These are phyloP conservation scores for Fraxinus latifolia DNA, from an alignment of 305 asterid genomes.

Conservation along the genomic window DNA sequence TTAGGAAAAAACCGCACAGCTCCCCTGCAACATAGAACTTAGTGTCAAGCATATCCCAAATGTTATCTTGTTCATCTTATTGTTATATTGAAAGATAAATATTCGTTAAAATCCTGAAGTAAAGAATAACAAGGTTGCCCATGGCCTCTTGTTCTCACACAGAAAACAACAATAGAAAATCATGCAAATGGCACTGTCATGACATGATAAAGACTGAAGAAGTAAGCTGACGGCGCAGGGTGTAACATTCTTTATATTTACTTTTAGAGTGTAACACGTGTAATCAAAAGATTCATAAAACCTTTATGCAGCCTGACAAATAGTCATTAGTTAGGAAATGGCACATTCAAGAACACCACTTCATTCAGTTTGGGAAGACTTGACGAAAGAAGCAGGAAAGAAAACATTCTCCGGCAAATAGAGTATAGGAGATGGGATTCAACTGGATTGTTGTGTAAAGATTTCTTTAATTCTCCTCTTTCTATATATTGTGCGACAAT, in stretches of 20 bases:
- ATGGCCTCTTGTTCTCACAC: neutral
- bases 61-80: neutral
- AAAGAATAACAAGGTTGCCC: neutral
- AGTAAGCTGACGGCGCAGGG: neutral
- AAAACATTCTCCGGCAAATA: neutral
- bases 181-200: neutral
- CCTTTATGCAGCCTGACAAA: neutral
- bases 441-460: neutral
- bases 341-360: neutral
- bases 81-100: conserved; percentile 6
- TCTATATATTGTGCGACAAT: neutral
- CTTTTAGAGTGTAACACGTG: neutral
- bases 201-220: neutral
- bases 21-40: conserved; percentile 61
- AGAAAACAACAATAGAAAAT: neutral
- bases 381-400: neutral
- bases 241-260: neutral
- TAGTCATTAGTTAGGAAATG: neutral
- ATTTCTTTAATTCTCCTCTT: neutral
- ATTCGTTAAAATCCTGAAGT: neutral
- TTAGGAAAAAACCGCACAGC: conserved; percentile 86
- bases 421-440: neutral
- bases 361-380: neutral
- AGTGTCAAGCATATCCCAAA: conserved; percentile 18
- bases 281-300: neutral